phyloP scores from a whole-genome alignment of 805 yeast species.

The Starmerella floris region DNA sequence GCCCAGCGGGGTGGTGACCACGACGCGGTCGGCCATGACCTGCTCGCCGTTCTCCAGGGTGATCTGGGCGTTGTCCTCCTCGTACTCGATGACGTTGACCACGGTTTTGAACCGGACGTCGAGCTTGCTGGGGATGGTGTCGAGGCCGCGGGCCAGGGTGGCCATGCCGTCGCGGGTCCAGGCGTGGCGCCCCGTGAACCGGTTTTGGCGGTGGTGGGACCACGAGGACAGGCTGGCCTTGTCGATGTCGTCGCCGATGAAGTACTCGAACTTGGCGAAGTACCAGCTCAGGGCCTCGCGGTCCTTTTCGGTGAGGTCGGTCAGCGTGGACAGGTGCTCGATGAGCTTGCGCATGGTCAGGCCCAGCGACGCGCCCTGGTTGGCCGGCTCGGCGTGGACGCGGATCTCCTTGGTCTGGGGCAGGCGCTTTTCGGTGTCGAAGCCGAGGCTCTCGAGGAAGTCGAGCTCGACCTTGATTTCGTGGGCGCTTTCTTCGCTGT shows the following conservation, averaged over 20 bases:
- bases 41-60: conserved; percentile 31
- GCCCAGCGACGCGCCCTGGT: conserved; percentile 28
- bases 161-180: conserved; percentile 30
- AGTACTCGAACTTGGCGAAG: conserved; percentile 31
- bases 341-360: conserved; percentile 28
- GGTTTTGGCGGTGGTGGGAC: conserved; percentile 33
- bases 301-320: conserved; percentile 28
- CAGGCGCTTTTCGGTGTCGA: conserved; percentile 3
- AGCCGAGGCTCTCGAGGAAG: conserved; percentile 25
- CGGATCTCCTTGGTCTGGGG: conserved; percentile 10
- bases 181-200: conserved; percentile 31
- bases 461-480: conserved; percentile 24
- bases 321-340: conserved; percentile 24
- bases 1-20: conserved; percentile 32
- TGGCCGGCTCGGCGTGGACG: conserved; percentile 28
- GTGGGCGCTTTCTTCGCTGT: conserved; percentile 16
- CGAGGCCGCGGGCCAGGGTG: conserved; percentile 29
- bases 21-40: conserved; percentile 31
- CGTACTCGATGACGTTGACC: conserved; percentile 30
- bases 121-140: conserved; percentile 28
- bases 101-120: conserved; percentile 31
- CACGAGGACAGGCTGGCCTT: conserved; percentile 29
- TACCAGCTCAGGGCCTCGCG: conserved; percentile 31
- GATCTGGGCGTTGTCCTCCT: conserved; percentile 25
- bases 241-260: conserved; percentile 27